phyloP scores from a whole-genome alignment of 176 grass and related monocot genomes.

The Raddia distichophylla region DNA sequence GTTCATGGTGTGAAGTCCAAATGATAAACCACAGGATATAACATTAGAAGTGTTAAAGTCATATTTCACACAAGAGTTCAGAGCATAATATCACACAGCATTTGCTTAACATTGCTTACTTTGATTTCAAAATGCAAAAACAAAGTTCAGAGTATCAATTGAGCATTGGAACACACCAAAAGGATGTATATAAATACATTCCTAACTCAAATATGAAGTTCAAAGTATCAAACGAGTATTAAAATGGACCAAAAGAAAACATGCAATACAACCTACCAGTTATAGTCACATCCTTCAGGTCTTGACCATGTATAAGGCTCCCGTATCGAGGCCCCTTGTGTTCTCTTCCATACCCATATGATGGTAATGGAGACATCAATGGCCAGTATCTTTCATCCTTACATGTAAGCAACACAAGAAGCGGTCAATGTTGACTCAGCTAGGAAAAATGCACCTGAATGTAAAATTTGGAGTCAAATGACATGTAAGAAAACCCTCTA shows the following conservation, averaged over 20 bases:
- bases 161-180: slow-evolving; percentile 9
- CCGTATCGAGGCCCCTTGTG: slow-evolving; percentile 87
- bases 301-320: slow-evolving; percentile 92
- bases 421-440: slow-evolving; percentile 42
- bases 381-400: slow-evolving; percentile 96
- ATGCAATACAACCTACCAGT: slow-evolving; percentile 59
- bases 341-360: slow-evolving; percentile 94
- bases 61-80: background rate
- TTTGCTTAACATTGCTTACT: background rate
- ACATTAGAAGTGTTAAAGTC: background rate
- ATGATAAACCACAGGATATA: background rate
- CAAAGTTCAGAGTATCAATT: background rate
- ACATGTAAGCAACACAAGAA: slow-evolving; percentile 40
- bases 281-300: slow-evolving; percentile 85
- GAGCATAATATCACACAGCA: background rate
- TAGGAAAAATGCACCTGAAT: slow-evolving; percentile 41
- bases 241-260: slow-evolving; percentile 25
- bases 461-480: slow-evolving; percentile 25
- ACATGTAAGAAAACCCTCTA: background rate
- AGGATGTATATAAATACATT: background rate
- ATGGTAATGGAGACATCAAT: slow-evolving; percentile 90
- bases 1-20: background rate
- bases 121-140: slow-evolving; percentile 31
- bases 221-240: background rate
- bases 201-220: background rate